Evolutionary conservation across 371 early-diverging fungal genomes (phyloP), one percentile per base, ranked within the genome.

Genomic region (Dinochytrium kinnereticum): DNA sequence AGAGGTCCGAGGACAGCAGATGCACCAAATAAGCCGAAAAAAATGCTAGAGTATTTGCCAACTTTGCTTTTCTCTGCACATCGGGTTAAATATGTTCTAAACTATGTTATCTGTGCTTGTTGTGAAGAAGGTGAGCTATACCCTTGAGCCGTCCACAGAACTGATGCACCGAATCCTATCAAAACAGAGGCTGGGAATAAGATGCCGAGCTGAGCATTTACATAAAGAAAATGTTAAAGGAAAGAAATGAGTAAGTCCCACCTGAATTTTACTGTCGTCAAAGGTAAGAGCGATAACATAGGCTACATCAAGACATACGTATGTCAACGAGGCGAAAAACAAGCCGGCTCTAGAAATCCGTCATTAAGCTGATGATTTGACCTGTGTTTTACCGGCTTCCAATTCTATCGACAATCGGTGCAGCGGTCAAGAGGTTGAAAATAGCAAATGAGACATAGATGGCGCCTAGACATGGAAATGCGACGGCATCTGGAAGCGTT

Each of bases 131-230:
- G 21, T 13, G 49, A 44, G 49, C 10, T 21, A 10, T 21, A 53
- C 37, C 75, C 66, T 39, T 76, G 72, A 40, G 76, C 39, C 17
- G 76, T 51, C 75, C 75, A 75, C 21, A 75, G 55, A 13, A 75
- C 64, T 3, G 67, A 30, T 15, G 75, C 75, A 7, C 67, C 66
- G 17, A 70, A 33, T 1, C 75, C 75, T 30, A 64, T 59, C 19
- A 75, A 51, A 15, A 66, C 49, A 0, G 67, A 59, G 0, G 71
- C 59, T 1, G 75, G 75, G 34, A 66, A 30, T 1, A 75, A 34
- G 15, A 75, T 44, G 21, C 51, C 49, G 5, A 65, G 28, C 71
- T 75, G 39, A 1, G 53, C 1, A 31, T 15, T 1, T 21, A 30
- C 44, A 36, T 67, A n/a, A 30, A 28, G n/a, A 24, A 31, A 33